Evolutionary conservation across 2,329 filamentous ascomycete species (phyloP).

Genomic region (Macrophomina tecta): DNA sequence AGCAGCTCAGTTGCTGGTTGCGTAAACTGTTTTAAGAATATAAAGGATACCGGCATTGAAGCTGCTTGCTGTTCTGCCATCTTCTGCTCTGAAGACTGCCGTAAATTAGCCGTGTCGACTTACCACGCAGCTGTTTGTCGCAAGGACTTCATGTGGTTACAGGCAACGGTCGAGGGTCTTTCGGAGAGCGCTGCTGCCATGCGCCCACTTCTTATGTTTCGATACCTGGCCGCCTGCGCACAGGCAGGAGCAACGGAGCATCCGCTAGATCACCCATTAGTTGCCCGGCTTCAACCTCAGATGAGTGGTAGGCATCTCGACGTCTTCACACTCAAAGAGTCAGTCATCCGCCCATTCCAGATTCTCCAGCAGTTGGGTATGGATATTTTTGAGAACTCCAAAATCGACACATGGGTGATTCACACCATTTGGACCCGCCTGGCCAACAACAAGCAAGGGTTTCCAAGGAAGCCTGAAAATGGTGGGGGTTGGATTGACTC

Average conservation of each 20-base stretch:
- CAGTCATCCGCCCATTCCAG: slow-evolving; percentile 36
- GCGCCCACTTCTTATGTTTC: slow-evolving; percentile 38
- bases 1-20: slow-evolving; percentile 33
- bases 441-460: slow-evolving; percentile 43
- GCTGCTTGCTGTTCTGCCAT: slow-evolving; percentile 33
- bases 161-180: slow-evolving; percentile 28
- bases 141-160: slow-evolving; percentile 39
- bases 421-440: slow-evolving; percentile 41
- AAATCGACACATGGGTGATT: slow-evolving; percentile 40
- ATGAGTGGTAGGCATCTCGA: slow-evolving; percentile 37
- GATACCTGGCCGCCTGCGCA: slow-evolving; percentile 37
- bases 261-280: slow-evolving; percentile 37
- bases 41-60: slow-evolving; percentile 31
- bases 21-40: slow-evolving; percentile 36
- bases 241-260: slow-evolving; percentile 32
- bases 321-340: slow-evolving; percentile 39
- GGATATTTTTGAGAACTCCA: slow-evolving; percentile 36
- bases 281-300: slow-evolving; percentile 39
- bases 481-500: slow-evolving; percentile 37
- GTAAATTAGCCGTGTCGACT: slow-evolving; percentile 33
- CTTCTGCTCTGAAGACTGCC: slow-evolving; percentile 39
- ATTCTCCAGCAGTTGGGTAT: slow-evolving; percentile 39
- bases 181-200: slow-evolving; percentile 33
- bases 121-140: slow-evolving; percentile 39
- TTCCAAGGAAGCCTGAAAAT: slow-evolving; percentile 30